Evolutionary conservation across 2,329 filamentous ascomycete genomes (phyloP).

Genomic region (Colletotrichum simmondsii): DNA sequence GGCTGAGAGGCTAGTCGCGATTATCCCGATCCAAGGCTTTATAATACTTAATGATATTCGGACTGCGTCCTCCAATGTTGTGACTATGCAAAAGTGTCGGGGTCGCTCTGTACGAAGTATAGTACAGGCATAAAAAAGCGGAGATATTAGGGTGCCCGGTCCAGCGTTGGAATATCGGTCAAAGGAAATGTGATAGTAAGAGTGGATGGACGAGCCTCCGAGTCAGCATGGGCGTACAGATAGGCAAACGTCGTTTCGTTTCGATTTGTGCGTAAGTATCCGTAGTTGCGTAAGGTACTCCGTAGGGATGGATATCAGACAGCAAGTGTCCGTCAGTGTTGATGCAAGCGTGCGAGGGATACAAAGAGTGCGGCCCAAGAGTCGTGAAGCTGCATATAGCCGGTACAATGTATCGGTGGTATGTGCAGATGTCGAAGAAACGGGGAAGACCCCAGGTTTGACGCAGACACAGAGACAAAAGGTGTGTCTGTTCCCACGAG

Average conservation of each 20-base stretch:
- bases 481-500: constrained; percentile 25
- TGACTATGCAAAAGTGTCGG: neutral
- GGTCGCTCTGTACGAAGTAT: neutral
- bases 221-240: neutral
- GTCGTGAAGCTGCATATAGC: neutral
- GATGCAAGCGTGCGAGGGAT: neutral
- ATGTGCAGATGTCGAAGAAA: neutral
- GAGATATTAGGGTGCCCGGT: neutral
- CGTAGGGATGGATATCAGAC: neutral
- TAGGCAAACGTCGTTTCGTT: neutral
- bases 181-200: neutral
- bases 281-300: too few species aligned
- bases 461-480: neutral
- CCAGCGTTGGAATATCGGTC: neutral
- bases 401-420: neutral
- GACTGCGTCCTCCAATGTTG: constrained; percentile 3
- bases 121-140: neutral
- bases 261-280: neutral
- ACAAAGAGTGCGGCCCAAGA: neutral
- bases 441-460: neutral
- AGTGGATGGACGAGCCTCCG: neutral
- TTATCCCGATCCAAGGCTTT: constrained; percentile 2
- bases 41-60: neutral
- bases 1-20: constrained; percentile 19
- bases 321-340: neutral